Evolutionary conservation across 2,329 filamentous ascomycete species (phyloP).

Genomic region (Fusarium sambucinum): DNA sequence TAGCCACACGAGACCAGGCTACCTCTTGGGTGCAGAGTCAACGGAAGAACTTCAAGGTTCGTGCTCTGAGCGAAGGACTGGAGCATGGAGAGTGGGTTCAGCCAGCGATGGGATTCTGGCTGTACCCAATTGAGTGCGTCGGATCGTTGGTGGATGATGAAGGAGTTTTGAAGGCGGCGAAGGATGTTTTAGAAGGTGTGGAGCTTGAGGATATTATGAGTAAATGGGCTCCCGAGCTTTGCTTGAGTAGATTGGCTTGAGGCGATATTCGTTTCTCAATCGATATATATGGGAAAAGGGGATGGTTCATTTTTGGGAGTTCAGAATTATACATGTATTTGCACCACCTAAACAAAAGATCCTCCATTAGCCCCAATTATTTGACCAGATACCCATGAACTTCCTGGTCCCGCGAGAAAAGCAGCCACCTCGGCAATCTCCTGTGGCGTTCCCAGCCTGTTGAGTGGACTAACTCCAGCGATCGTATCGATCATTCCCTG

Average conservation of each 20-base stretch:
- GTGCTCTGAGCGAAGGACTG: neutral
- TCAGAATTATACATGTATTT: accelerated
- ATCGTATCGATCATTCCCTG: conserved; percentile 13
- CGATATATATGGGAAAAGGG: no score
- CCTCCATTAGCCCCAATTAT: conserved; percentile 17
- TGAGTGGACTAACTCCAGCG: neutral
- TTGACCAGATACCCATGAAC: conserved; percentile 22
- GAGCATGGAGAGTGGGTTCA: neutral
- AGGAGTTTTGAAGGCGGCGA: neutral
- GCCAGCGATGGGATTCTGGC: neutral
- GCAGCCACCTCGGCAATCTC: conserved; percentile 12
- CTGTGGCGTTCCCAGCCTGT: neutral
- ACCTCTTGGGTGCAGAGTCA: neutral
- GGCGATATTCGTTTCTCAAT: accelerated
- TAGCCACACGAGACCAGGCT: neutral
- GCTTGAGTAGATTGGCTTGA: neutral
- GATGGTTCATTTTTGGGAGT: no score
- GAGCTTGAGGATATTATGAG: neutral
- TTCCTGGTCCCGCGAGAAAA: conserved; percentile 6
- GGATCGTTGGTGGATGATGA: accelerated
- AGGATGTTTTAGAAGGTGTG: neutral
- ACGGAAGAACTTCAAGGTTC: neutral
- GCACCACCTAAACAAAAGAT: conserved; percentile 2
- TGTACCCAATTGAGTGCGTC: neutral
- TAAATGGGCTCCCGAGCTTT: neutral